These are phyloP conservation scores for barley (Hordeum vulgare) DNA, from an alignment of 176 grass and related monocot species.

Conservation along the genomic window DNA sequence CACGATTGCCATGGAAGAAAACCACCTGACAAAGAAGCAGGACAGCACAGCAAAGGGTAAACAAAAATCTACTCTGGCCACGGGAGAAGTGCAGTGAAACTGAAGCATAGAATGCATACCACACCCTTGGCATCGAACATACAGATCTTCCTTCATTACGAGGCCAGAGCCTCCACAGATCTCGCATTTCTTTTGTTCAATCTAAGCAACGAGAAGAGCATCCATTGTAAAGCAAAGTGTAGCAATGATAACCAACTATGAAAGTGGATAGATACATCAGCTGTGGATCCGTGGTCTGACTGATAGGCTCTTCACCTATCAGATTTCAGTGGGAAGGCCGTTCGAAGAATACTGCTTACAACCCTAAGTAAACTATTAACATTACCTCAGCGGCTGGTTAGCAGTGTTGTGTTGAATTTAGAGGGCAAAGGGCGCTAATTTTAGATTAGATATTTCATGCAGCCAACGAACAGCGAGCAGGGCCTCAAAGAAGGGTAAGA, in stretches of 20 bases:
- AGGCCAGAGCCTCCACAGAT: conserved; percentile 79
- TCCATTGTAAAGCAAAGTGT: not conserved
- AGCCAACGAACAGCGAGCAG: not conserved
- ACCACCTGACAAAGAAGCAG: conserved; percentile 47
- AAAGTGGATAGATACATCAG: not conserved
- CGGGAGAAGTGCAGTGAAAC: not conserved
- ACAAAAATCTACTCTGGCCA: not conserved
- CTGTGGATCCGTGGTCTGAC: not conserved
- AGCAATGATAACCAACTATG: not conserved
- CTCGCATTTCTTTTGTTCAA: conserved; percentile 73
- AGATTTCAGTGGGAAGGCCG: not conserved
- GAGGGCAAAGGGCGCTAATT: not conserved
- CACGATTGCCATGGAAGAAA: conserved; percentile 97
- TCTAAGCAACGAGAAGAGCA: conserved; percentile 15
- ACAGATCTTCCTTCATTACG: conserved; percentile 43
- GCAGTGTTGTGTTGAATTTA: not conserved
- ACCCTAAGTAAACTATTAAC: not conserved
- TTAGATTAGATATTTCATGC: not conserved
- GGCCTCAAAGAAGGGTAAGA: not conserved
- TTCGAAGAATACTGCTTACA: not conserved
- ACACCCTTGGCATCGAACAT: conserved; percentile 71
- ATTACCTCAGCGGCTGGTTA: not conserved
- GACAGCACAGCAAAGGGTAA: not conserved
- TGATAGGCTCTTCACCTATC: not conserved
- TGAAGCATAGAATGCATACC: conserved; percentile 36